Evolutionary conservation across 345 rosid genomes (phyloP).

Genomic region (Firmiana major): DNA sequence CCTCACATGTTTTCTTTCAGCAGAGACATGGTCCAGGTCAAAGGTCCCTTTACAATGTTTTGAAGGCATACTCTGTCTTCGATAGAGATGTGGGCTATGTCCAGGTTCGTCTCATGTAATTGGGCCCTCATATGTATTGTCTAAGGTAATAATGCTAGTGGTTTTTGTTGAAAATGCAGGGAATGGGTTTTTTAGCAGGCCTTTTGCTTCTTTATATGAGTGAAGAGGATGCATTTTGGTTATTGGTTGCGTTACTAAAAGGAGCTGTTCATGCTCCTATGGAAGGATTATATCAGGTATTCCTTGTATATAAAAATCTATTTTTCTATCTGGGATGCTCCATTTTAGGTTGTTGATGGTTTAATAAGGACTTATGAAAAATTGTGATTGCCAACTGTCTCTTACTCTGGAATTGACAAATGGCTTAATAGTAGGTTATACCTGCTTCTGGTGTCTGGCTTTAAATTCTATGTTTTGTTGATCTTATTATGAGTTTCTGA

Average conservation of each 20-base stretch:
- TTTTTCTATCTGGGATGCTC: not conserved
- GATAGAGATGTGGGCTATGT: conserved; percentile 98
- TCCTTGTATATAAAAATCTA: conserved; percentile 9
- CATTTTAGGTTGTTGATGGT: not conserved
- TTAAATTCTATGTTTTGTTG: not conserved
- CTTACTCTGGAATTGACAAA: not conserved
- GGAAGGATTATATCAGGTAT: conserved; percentile 95
- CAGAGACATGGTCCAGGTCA: conserved; percentile 99
- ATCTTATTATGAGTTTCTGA: not conserved
- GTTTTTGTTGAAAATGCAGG: conserved; percentile 44
- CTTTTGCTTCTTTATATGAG: conserved; percentile 95
- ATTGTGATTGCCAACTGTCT: not conserved
- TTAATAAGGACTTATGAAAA: not conserved
- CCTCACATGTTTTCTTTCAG: conserved; percentile 95
- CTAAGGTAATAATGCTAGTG: not conserved
- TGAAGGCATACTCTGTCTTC: conserved; percentile 94
- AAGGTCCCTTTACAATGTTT: conserved; percentile 90
- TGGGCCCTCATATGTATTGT: not conserved
- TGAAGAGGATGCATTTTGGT: conserved; percentile 96
- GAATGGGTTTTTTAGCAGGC: conserved; percentile 93
- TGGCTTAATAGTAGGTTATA: not conserved
- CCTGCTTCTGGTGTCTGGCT: not conserved
- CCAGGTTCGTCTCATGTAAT: conserved; percentile 49
- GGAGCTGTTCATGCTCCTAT: conserved; percentile 97
- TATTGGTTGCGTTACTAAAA: conserved; percentile 89